Base-by-base conservation (phyloP, 495 filamentous ascomycete genomes). In the Penicillium paradoxum region DNA sequence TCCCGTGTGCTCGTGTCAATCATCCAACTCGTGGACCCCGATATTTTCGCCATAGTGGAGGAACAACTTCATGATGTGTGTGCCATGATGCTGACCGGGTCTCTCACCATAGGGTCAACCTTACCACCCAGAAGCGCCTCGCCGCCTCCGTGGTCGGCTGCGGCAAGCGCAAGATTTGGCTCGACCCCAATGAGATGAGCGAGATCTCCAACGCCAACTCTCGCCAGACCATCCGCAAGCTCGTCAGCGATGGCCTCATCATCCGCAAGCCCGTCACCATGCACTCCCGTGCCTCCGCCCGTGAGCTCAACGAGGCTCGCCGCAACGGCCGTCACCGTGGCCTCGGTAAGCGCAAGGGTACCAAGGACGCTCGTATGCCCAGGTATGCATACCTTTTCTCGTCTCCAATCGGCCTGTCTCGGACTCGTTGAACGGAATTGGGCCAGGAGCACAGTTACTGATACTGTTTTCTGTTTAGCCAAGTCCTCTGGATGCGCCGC, bases 151-250 rank as follows among this genome's bases (percentile, higher is more conserved):
- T 98, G 70, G 86, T 92, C 73, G 91, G 90, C 81, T 93, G 89
- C 83, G 93, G 93, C 75, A 87, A 97, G 86, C 87, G 91, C 83
- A 97, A 97, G 87, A 93, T 99, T 81, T 99, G 93, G 93, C 91
- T 99, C 73, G 93, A 99, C 81, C 93, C 93, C 75, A 97, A 95
- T 78, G 93, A 99, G 83, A 85, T 92, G 76, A 92, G 79, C 83
- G 93, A 99, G 77, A 97, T 99, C 82, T 91, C 88, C 79, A 99
- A 97, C 81, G 93, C 93, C 87, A 97, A 97, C 88, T 97, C 91
- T 66, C 95, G 93, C 72, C 91, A 97, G 82, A 97, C 92, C 65
- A 88, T 99, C 88, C 95, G 95, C 80, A 99, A 99, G 85, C 91
- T 99, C 79, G 89, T 97, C 77, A 81, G 85, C 79, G 93, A 99